Evolutionary conservation across 352 stramenopile genomes (phyloP).

Genomic region (Globisporangium paroecandrum): DNA sequence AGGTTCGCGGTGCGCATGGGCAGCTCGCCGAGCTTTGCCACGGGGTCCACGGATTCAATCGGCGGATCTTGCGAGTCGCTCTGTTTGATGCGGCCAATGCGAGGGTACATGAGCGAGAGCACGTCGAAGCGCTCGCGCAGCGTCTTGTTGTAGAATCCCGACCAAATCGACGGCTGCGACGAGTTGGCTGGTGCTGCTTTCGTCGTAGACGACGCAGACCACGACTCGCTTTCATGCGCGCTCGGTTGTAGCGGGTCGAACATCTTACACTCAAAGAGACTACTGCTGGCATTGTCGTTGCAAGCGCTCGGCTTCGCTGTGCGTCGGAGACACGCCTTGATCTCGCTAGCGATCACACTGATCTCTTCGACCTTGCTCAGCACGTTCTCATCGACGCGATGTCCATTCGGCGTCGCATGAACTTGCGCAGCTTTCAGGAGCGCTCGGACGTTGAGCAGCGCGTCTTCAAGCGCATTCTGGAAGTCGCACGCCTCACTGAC

Average conservation of each 20-base stretch:
- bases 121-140: constrained; percentile 78
- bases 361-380: constrained; percentile 15
- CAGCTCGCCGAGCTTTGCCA: constrained; percentile 63
- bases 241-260: constrained; percentile 49
- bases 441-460: constrained; percentile 19
- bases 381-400: background rate
- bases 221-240: constrained; percentile 32
- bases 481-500: constrained; percentile 3
- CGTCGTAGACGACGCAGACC: constrained; percentile 13
- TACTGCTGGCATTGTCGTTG: constrained; percentile 2
- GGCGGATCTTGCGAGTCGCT: constrained; percentile 8
- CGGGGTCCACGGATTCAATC: constrained; percentile 25
- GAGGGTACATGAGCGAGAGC: constrained; percentile 82
- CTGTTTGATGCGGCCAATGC: constrained; percentile 45
- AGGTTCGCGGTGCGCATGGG: constrained; percentile 75
- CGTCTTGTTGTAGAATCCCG: constrained; percentile 89
- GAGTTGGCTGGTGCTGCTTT: constrained; percentile 16
- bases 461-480: constrained; percentile 26
- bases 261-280: constrained; percentile 25
- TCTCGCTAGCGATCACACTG: constrained; percentile 15
- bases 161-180: constrained; percentile 80
- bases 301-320: background rate
- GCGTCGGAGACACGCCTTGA: constrained; percentile 25
- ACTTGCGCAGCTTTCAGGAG: constrained; percentile 23
- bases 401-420: background rate